Evolutionary conservation across 2,329 filamentous ascomycete species (phyloP).

Genomic region (Grosmannia huntii): DNA sequence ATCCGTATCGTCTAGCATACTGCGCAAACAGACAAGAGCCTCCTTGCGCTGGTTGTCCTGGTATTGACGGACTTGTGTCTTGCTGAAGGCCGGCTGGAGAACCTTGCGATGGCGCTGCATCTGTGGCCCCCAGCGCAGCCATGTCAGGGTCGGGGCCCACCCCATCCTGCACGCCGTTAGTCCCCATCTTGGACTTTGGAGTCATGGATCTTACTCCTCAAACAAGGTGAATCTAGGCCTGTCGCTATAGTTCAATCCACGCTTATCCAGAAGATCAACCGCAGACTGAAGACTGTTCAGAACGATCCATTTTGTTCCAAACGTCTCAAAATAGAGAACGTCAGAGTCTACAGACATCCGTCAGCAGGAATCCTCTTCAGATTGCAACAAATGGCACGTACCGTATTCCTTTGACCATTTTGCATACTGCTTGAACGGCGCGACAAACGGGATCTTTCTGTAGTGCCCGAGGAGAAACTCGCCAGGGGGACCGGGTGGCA

Average conservation of each 20-base stretch:
- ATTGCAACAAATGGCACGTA: background rate
- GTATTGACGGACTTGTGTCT: constrained; percentile 22
- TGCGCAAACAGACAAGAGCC: constrained; percentile 5
- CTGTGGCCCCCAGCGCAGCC: constrained; percentile 27
- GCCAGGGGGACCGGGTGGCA: constrained; percentile 4
- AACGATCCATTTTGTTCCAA: constrained; percentile 26
- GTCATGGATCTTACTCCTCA: background rate
- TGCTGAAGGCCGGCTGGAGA: constrained; percentile 29
- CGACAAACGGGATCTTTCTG: constrained; percentile 6
- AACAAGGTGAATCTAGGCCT: constrained; percentile 30
- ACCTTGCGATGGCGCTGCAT: constrained; percentile 31
- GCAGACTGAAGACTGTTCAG: constrained; percentile 30
- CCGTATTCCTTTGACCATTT: constrained; percentile 7
- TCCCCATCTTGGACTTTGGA: too few species aligned
- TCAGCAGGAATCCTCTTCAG: background rate
- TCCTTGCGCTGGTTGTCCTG: constrained; percentile 13
- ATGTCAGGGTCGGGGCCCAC: constrained; percentile 33
- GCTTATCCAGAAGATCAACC: constrained; percentile 29
- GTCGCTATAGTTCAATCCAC: constrained; percentile 30
- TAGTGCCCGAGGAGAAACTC: constrained; percentile 9
- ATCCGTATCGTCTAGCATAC: background rate
- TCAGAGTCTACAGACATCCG: constrained; percentile 10
- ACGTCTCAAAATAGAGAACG: constrained; percentile 17
- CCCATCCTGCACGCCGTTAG: constrained; percentile 20
- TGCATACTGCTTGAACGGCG: constrained; percentile 10